Evolutionary conservation across 2,329 filamentous ascomycete species (phyloP), one percentile per base, ranked within the genome.

Genomic region (Colletotrichum camelliae): DNA sequence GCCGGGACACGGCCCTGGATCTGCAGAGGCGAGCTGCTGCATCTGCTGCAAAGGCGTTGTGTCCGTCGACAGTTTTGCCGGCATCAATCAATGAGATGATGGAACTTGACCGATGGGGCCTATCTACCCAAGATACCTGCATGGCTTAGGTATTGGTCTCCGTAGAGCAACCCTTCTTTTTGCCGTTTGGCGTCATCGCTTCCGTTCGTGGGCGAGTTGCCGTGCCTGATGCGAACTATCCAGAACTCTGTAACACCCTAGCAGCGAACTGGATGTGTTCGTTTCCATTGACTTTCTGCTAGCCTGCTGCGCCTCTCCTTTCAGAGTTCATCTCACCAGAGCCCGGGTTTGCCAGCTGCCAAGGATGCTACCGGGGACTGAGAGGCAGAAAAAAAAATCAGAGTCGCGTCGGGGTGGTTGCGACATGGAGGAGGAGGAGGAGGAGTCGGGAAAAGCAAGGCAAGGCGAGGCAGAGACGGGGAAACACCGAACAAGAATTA

Each of bases 271-370:
- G 57, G 73, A 73, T 72, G 69, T 72, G 73, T 68, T 75, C 69
- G 69, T 75, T 67, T 33, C 61, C 73, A 72, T 67, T 72, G 70
- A 72, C 55, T 67, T 62, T 43, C 21, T 52, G 69, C 69, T 67
- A 67, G 69, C 39, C 62, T 57, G 62, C 70, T 65, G 70, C 62
- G 73, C 73, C 69, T 72, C 33, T 43, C 21, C 48, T 33, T 29
- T 64, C 62, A 72, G 57, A 75, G 69, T 75, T 75, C 69, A 72
- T 75, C 73, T 72, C 62, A 75, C 61, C 69, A 62, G 21, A 66
- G 72, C 70, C 52, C 43, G 7, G 43, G 43, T 21, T 21, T 52
- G 43, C 43, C n/a, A 55, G 62, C 72, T 21, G 55, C 72, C 52
- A 61, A 62, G 48, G 72, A 62, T 67, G 57, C 21, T 21, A 61